These are phyloP conservation scores for Fallopia convolvulus DNA, from an alignment of 148 eudicot genomes.

Conservation along the genomic window DNA sequence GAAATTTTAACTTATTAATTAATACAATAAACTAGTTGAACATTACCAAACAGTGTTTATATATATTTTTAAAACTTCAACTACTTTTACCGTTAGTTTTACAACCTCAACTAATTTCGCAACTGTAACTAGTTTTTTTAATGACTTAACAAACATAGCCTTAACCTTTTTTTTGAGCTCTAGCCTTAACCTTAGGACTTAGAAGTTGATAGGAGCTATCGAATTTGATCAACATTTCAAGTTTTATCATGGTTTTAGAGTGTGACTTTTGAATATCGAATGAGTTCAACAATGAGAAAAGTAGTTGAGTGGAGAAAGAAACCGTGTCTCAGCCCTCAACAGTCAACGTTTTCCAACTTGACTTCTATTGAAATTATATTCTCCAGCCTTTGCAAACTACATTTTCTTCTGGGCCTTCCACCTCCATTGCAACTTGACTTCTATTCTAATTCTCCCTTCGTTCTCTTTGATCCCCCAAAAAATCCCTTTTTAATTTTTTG, in stretches of 20 bases:
- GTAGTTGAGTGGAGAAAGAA: background rate
- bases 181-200: no score
- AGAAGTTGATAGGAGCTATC: no score
- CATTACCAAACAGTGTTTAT: no score
- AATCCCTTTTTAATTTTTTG: background rate
- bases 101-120: no score
- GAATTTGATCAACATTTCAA: no score
- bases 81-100: no score
- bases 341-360: slow-evolving; percentile 5
- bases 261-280: background rate
- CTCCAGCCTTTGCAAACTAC: background rate
- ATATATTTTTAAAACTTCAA: no score
- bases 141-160: no score
- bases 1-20: no score
- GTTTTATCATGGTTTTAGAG: background rate
- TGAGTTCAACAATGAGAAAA: background rate
- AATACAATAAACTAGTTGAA: no score
- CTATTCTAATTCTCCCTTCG: background rate
- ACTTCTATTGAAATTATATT: slow-evolving; percentile 2
- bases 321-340: background rate
- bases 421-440: background rate
- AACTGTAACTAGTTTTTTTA: no score
- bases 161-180: no score
- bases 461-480: background rate
- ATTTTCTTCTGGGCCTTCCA: background rate